phyloP scores from a whole-genome alignment of 176 grass and related monocot genomes.

The Triticum urartu region DNA sequence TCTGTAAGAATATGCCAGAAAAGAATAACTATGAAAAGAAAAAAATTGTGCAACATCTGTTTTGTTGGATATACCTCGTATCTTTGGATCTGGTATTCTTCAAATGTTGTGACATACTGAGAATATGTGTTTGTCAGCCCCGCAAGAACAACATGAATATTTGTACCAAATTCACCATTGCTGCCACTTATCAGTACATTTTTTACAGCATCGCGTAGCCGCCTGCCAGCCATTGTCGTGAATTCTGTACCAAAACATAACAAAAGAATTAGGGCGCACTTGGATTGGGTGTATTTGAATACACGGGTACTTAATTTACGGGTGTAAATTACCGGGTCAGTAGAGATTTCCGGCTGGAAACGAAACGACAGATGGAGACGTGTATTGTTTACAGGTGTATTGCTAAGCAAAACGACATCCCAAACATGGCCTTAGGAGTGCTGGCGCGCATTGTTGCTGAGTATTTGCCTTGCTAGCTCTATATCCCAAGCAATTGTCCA shows the following conservation, averaged over 20 bases:
- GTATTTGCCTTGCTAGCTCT: background rate
- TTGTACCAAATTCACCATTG: constrained; percentile 55
- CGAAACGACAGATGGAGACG: no score
- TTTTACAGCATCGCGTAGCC: constrained; percentile 81
- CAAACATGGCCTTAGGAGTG: no score
- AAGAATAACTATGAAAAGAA: background rate
- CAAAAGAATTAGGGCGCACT: background rate
- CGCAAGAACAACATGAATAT: constrained; percentile 84
- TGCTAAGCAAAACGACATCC: no score
- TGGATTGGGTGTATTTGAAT: no score
- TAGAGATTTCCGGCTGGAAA: no score
- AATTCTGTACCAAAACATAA: constrained; percentile 63
- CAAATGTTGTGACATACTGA: constrained; percentile 86
- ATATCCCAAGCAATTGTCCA: background rate
- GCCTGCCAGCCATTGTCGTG: constrained; percentile 92
- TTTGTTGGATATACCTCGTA: constrained; percentile 71
- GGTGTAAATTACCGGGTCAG: no score
- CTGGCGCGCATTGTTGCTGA: no score
- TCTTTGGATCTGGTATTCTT: constrained; percentile 98
- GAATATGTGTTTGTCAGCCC: constrained; percentile 95
- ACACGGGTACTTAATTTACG: no score
- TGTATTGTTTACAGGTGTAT: no score
- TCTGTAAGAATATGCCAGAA: background rate
- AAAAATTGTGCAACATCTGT: background rate
- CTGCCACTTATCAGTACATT: constrained; percentile 54